Conservation (phyloP, 257 asterid genomes). For the Solanum sitiens region DNA sequence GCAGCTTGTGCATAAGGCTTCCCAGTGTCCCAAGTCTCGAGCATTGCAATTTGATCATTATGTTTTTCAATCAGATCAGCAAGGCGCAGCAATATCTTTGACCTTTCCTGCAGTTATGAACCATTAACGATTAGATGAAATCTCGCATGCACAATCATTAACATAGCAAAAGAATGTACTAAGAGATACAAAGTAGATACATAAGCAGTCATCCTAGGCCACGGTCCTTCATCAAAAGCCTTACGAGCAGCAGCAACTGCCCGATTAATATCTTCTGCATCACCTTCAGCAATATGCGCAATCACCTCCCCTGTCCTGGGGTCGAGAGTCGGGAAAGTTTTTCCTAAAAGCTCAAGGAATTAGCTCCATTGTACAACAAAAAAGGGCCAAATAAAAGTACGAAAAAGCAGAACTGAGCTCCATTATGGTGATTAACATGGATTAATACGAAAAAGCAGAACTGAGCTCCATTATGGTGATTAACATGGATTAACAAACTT, state of each 20-base stretch:
- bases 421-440: background rate
- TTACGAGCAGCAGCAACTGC: slow-evolving; percentile 93
- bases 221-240: slow-evolving; percentile 95
- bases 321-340: slow-evolving; percentile 78
- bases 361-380: background rate
- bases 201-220: slow-evolving; percentile 94
- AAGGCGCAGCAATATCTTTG: slow-evolving; percentile 53
- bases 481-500: background rate
- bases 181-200: slow-evolving; percentile 20
- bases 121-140: background rate
- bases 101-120: slow-evolving; percentile 55
- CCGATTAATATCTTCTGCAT: slow-evolving; percentile 67
- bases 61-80: slow-evolving; percentile 95
- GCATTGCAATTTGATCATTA: slow-evolving; percentile 78
- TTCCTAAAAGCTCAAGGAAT: slow-evolving; percentile 36
- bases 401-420: background rate
- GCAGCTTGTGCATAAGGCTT: slow-evolving; percentile 74
- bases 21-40: slow-evolving; percentile 92
- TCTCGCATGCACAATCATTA: background rate
- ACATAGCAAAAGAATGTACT: background rate
- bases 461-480: background rate
- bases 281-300: slow-evolving; percentile 88
- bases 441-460: background rate
- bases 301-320: slow-evolving; percentile 88
- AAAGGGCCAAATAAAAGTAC: background rate